Base-by-base conservation (phyloP, 331 rosid species). In the Arachis monticola region DNA sequence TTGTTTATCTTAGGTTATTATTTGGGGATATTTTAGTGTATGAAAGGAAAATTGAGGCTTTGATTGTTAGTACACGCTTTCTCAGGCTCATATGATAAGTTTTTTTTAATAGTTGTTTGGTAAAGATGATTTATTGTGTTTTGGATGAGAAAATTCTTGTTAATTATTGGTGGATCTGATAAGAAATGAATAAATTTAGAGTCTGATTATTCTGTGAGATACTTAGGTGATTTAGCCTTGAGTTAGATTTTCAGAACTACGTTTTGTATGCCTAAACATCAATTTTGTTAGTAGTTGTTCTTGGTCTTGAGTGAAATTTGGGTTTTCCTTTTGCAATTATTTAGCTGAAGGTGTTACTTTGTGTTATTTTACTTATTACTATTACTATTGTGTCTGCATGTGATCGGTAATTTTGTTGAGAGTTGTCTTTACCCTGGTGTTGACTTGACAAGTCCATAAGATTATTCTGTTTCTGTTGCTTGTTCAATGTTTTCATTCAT, bases 391-490 rank as follows among this genome's bases (percentile, higher is more conserved):
- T 75, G 80, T 73, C 3, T 32, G 6, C 17, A 40, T 72, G 27
- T 46, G 80, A 72, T 62, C 47, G 9, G 57, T 66, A 57, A 51
- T 73, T 57, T 69, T 63, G 47, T 68, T 76, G 62, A 11, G 8
- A 10, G 62, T 47, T 76, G 63, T 52, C 73, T 66, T 7, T 7
- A 65, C 12, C 6, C 8, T 40, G 41, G n/a, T 48, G 74, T 62
- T 41, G 10, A 22, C 48, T 68, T 55, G 66, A 69, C 74, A 59
- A 14, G 40, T 41, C 11, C 3, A 12, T 69, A 13, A 8, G 46
- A 11, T 70, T 70, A 11, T 62, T 22, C 73, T 46, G 69, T 45
- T 80, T 47, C 35, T 76, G 46, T 72, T 60, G 17, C 48, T 79
- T 74, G 64, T 44, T 81, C 9, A 50, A 60, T 1, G 6, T 14